Conservation (phyloP, 108 stramenopile species). For the Cylindrotheca closterium region DNA sequence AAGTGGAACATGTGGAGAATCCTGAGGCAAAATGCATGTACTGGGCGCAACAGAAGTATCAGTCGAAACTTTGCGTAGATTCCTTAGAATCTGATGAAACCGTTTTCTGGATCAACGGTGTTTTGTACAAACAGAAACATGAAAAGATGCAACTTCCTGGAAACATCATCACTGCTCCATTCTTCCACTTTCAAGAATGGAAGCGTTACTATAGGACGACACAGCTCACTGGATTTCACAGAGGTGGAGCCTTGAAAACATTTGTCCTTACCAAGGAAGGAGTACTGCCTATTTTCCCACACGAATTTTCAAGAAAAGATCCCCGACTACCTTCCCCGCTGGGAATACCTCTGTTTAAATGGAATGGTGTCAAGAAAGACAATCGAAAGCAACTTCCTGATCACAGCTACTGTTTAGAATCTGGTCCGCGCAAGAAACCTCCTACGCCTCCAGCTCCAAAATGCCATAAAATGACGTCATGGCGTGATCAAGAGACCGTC, state of each 20-base stretch:
- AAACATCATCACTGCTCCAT: slow-evolving; percentile 62
- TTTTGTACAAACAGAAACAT: slow-evolving; percentile 73
- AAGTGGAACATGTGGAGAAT: slow-evolving; percentile 37
- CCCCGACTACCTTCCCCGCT: slow-evolving; percentile 37
- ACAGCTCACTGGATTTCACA: slow-evolving; percentile 54
- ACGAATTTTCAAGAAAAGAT: slow-evolving; percentile 1
- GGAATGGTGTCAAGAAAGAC: slow-evolving; percentile 29
- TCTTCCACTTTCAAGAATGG: slow-evolving; percentile 94
- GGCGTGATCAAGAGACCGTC: slow-evolving; percentile 38
- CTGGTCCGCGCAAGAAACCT: slow-evolving; percentile 24
- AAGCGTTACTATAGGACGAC: slow-evolving; percentile 73
- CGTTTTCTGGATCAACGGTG: slow-evolving; percentile 70
- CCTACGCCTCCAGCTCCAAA: slow-evolving; percentile 26
- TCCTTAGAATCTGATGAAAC: slow-evolving; percentile 56
- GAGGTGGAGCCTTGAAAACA: slow-evolving; percentile 14
- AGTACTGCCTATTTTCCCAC: slow-evolving; percentile 45
- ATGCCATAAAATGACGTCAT: slow-evolving; percentile 43
- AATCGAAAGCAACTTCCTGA: slow-evolving; percentile 43
- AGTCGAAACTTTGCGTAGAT: slow-evolving; percentile 65
- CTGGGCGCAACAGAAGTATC: slow-evolving; percentile 84
- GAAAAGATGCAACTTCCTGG: slow-evolving; percentile 48
- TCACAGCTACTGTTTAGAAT: slow-evolving; percentile 43
- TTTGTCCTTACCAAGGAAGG: slow-evolving; percentile 71
- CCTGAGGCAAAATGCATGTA: slow-evolving; percentile 77
- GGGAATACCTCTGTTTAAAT: slow-evolving; percentile 24